Conservation (phyloP, 2,329 filamentous ascomycete genomes). For the Colletotrichum orchidophilum region DNA sequence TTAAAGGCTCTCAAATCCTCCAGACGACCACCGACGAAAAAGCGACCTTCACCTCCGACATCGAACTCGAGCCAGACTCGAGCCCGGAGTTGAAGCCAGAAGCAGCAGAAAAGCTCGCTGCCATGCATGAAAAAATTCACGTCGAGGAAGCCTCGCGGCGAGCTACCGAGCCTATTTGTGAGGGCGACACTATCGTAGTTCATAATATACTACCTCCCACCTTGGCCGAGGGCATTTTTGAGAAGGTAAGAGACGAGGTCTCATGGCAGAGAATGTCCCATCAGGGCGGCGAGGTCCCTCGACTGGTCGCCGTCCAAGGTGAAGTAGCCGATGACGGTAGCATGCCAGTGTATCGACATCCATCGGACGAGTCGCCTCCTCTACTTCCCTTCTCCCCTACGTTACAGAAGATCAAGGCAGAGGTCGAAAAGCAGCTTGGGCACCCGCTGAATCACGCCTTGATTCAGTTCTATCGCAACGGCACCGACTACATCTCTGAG, state of each 20-base stretch:
- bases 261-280: conserved; percentile 94
- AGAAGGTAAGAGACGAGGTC: conserved; percentile 77
- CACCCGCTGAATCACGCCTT: conserved; percentile 90
- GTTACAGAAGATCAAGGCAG: conserved; percentile 73
- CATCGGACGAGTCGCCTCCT: conserved; percentile 86
- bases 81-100: background rate
- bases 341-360: conserved; percentile 93
- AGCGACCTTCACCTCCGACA: background rate
- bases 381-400: conserved; percentile 79
- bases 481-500: conserved; percentile 92
- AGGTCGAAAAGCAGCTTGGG: conserved; percentile 76
- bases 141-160: background rate
- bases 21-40: background rate
- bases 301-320: conserved; percentile 91
- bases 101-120: background rate
- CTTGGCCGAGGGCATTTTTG: conserved; percentile 71
- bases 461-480: conserved; percentile 91
- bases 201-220: conserved; percentile 71
- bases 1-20: background rate
- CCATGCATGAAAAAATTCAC: background rate
- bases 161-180: conserved; percentile 63
- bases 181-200: conserved; percentile 82
- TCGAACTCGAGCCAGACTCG: conserved; percentile 9
- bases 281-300: conserved; percentile 88
- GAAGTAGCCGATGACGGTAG: conserved; percentile 72